phyloP scores from a whole-genome alignment of 2,329 filamentous ascomycete genomes.

The Claviceps sp. region DNA sequence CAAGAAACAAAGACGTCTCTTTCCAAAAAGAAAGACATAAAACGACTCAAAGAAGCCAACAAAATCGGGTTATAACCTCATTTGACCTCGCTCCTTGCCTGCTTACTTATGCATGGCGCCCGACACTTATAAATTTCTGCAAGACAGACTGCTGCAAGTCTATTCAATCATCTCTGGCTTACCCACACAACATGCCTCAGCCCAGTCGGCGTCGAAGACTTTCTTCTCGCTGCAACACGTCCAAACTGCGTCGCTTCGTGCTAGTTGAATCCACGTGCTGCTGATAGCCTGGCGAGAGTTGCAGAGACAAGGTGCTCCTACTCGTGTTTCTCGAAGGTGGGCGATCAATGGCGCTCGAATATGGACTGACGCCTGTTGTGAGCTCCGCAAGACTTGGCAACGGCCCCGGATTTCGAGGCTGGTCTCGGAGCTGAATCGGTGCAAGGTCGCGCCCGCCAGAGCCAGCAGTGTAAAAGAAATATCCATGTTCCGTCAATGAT shows the following conservation, averaged over 20 bases:
- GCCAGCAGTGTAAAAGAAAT: constrained; percentile 20
- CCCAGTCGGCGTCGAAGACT: constrained; percentile 27
- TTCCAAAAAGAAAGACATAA: not conserved
- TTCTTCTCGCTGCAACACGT: constrained; percentile 30
- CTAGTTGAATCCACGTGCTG: constrained; percentile 26
- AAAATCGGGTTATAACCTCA: not conserved
- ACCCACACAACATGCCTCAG: not conserved
- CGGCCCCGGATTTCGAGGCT: constrained; percentile 27
- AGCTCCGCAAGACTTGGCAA: constrained; percentile 51
- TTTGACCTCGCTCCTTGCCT: not conserved
- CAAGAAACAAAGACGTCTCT: not conserved
- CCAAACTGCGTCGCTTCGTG: constrained; percentile 39
- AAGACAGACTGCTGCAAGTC: no score
- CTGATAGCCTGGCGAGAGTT: constrained; percentile 19
- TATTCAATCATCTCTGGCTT: no score
- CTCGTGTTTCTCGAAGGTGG: constrained; percentile 16
- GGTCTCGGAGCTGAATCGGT: constrained; percentile 35
- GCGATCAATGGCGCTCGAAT: constrained; percentile 34
- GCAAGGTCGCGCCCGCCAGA: constrained; percentile 33
- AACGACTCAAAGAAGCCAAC: not conserved
- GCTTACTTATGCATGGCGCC: not conserved
- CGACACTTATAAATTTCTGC: no score
- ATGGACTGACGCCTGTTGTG: constrained; percentile 49
- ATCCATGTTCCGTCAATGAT: constrained; percentile 16
- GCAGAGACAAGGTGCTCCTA: constrained; percentile 15